Percentiles rank a stretch among this genome's conserved stretches.
These are phyloP conservation scores for Furcasterigmium sp. DNA, from an alignment of 2,329 filamentous ascomycete genomes.

Conservation along the genomic window DNA sequence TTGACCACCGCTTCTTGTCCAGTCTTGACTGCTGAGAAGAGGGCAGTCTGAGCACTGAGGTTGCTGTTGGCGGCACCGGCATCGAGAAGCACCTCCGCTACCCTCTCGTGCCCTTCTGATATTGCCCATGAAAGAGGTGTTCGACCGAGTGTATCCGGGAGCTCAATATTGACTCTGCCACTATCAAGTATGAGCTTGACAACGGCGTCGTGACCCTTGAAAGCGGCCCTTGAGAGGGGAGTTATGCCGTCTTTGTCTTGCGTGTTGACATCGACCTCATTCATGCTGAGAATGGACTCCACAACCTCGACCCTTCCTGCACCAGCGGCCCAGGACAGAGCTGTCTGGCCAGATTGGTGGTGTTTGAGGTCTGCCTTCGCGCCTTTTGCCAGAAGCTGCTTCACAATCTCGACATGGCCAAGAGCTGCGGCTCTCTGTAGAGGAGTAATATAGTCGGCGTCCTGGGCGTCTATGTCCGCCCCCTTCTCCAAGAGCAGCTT, in stretches of 20 bases:
- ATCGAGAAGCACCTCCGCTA: background rate
- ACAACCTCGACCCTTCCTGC: conserved; percentile 5
- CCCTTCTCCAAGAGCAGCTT: conserved; percentile 2
- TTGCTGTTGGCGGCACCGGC: no score
- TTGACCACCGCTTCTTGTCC: background rate
- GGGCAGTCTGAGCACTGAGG: background rate
- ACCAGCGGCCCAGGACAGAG: conserved; percentile 10
- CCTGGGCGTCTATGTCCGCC: background rate
- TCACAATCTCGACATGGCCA: background rate
- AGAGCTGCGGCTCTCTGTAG: background rate
- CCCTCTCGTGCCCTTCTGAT: background rate
- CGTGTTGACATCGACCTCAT: conserved; percentile 10
- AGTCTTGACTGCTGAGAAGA: background rate
- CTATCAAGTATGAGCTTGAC: conserved; percentile 6
- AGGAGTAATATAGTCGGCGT: background rate
- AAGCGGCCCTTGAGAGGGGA: conserved; percentile 12
- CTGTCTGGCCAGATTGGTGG: conserved; percentile 3
- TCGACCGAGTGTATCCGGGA: background rate
- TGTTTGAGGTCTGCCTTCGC: conserved; percentile 4
- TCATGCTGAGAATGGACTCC: conserved; percentile 11
- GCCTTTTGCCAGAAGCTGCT: background rate
- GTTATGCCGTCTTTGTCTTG: conserved; percentile 7
- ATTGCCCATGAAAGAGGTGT: background rate
- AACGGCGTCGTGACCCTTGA: conserved; percentile 8
- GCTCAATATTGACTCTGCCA: background rate